Base-by-base conservation (phyloP, 1,139 yeast genomes). In the Hyphopichia fennica region DNA sequence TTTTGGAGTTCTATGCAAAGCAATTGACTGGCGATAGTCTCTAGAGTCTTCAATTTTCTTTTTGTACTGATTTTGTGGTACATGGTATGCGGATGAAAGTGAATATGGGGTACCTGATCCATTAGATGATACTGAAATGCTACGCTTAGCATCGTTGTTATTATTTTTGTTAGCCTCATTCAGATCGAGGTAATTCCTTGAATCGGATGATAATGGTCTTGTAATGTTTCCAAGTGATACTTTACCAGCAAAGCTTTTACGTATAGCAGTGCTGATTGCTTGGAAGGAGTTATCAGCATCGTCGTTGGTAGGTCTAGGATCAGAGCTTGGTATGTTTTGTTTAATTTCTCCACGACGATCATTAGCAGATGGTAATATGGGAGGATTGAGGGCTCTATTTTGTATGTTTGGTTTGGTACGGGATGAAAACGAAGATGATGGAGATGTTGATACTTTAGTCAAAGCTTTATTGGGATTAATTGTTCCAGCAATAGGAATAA, bases 181-280 rank as follows among this genome's bases (percentile, higher is more conserved):
- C 7, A 11, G 4, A 10, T 20, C 27, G 13, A 11, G 32, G 33
- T 9, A 23, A 20, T 13, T n/a, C 17, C 10, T 33, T 16, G 16
- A n/a, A 9, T 18, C 25, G 3, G 33, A 28, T 13, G 38, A 35
- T 9, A 27, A 5, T 32, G 25, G 40, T 18, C 38, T 39, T 23
- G 16, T 41, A 30, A 39, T 42, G 11, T 25, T 25, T 25, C 28
- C 28, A 33, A 39, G 30, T 4, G 50, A 48, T 3, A 63, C 46
- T 44, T 63, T 65, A 18, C 64, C 71, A 1, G 74, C 73, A 15
- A 66, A 64, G 41, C 72, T 69, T 44, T 67, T 69, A 9, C 74
- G 47, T 9, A 69, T 67, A 3, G 73, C 72, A 4, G 65, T 62
- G 41, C 72, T 64, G 20, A 69, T 69, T 3, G 72, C 73, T 43